Evolutionary conservation across 352 stramenopile genomes (phyloP).

Genomic region (Globisporangium polare): DNA sequence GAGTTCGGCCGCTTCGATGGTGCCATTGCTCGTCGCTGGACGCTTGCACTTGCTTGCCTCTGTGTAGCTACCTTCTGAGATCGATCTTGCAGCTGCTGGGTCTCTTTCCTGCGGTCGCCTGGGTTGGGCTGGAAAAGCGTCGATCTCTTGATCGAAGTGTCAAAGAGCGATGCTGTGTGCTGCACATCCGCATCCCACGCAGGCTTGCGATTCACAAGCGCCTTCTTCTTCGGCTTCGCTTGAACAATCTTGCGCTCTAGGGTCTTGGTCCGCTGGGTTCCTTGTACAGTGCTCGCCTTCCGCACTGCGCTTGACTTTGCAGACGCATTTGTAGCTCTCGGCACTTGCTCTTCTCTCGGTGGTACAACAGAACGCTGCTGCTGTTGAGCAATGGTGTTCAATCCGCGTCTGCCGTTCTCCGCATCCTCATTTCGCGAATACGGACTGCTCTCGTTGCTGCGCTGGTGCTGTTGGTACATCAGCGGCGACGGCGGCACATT

Average conservation of each 20-base stretch:
- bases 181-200: conserved; percentile 45
- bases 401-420: neutral
- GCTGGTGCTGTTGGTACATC: conserved; percentile 23
- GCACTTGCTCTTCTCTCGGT: neutral
- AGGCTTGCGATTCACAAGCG: conserved; percentile 18
- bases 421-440: neutral
- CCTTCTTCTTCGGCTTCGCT: neutral
- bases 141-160: conserved; percentile 47
- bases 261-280: neutral
- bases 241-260: neutral
- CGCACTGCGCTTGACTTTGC: neutral
- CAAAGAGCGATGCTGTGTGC: conserved; percentile 33
- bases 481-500: conserved; percentile 36
- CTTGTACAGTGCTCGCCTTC: neutral
- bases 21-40: conserved; percentile 1
- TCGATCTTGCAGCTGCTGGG: conserved; percentile 8
- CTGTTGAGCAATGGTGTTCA: neutral
- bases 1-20: conserved; percentile 10
- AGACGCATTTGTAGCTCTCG: neutral
- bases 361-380: neutral
- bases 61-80: neutral
- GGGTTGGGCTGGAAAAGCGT: conserved; percentile 44
- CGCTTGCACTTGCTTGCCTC: conserved; percentile 13
- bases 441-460: neutral
- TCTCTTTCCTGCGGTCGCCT: conserved; percentile 33